These are phyloP conservation scores for Epichloe coenophiala DNA, from an alignment of 2,329 filamentous ascomycete genomes.

Conservation along the genomic window DNA sequence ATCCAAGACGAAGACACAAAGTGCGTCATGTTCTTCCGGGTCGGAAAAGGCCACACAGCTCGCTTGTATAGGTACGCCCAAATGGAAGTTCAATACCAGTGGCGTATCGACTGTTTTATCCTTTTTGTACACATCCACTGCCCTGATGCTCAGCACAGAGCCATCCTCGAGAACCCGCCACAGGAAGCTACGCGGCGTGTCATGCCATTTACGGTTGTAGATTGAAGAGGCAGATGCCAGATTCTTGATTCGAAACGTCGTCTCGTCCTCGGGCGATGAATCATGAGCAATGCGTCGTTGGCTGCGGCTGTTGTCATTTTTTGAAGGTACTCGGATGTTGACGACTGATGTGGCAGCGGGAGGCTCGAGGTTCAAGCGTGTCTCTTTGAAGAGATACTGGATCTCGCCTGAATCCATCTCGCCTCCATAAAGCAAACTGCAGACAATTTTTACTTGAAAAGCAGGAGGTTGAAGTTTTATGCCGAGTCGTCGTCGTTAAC, in stretches of 20 bases:
- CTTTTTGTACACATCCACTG: slow-evolving; percentile 64
- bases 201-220: slow-evolving; percentile 66
- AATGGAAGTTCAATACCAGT: slow-evolving; percentile 64
- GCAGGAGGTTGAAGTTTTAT: neutral
- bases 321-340: slow-evolving; percentile 52
- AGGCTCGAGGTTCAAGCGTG: slow-evolving; percentile 68
- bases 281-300: slow-evolving; percentile 25
- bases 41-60: slow-evolving; percentile 77
- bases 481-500: slow-evolving; percentile 4
- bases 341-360: slow-evolving; percentile 55
- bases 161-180: slow-evolving; percentile 81
- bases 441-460: neutral
- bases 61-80: slow-evolving; percentile 58
- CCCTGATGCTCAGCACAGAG: slow-evolving; percentile 68
- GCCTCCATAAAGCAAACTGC: slow-evolving; percentile 39
- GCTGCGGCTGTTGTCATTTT: slow-evolving; percentile 30
- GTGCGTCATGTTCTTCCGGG: slow-evolving; percentile 58
- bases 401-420: slow-evolving; percentile 52
- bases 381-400: slow-evolving; percentile 71
- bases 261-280: slow-evolving; percentile 49
- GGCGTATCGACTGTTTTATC: slow-evolving; percentile 54
- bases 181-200: slow-evolving; percentile 71
- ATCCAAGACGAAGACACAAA: slow-evolving; percentile 71
- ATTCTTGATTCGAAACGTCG: slow-evolving; percentile 56
- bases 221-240: slow-evolving; percentile 69